These are phyloP conservation scores for Sinapis alba DNA, from an alignment of 441 rosid genomes.

Conservation along the genomic window DNA sequence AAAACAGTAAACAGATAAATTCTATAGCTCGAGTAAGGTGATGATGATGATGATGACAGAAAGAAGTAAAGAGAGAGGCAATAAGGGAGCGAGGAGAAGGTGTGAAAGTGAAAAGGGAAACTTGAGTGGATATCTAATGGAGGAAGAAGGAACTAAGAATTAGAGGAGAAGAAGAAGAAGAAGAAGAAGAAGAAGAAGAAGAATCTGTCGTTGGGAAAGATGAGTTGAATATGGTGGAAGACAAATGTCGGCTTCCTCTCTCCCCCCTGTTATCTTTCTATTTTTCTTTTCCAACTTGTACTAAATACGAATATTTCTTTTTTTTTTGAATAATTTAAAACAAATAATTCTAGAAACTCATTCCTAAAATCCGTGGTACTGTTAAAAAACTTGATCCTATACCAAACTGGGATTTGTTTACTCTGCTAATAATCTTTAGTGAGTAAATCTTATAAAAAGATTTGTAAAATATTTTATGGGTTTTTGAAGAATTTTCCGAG, in stretches of 20 bases:
- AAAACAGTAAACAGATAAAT: conserved; percentile 26
- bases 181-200: neutral
- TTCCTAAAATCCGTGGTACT: neutral
- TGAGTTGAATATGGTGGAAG: conserved; percentile 56
- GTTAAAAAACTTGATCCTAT: neutral
- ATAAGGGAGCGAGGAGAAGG: conserved; percentile 4
- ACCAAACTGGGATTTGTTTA: neutral
- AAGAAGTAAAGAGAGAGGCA: neutral
- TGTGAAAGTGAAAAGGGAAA: conserved; percentile 13
- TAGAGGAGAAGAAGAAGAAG: conserved; percentile 39
- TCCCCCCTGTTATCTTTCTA: conserved; percentile 50
- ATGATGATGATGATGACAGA: conserved; percentile 1
- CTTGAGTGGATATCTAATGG: conserved; percentile 47
- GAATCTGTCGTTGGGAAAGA: conserved; percentile 44
- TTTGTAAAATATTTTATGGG: no score
- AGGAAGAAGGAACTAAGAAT: conserved; percentile 36
- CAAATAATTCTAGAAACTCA: neutral
- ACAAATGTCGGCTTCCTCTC: conserved; percentile 61
- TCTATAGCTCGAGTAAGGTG: conserved; percentile 10
- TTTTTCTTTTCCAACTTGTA: no score
- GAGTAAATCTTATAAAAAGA: no score
- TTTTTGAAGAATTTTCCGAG: no score
- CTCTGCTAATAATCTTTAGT: neutral
- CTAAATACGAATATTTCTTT: no score
- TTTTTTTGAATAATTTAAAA: neutral